A percentile compares a stretch with the other conserved stretches of the same genome.
Conservation (phyloP, 306 rosid species). For the Inga oerstediana region DNA sequence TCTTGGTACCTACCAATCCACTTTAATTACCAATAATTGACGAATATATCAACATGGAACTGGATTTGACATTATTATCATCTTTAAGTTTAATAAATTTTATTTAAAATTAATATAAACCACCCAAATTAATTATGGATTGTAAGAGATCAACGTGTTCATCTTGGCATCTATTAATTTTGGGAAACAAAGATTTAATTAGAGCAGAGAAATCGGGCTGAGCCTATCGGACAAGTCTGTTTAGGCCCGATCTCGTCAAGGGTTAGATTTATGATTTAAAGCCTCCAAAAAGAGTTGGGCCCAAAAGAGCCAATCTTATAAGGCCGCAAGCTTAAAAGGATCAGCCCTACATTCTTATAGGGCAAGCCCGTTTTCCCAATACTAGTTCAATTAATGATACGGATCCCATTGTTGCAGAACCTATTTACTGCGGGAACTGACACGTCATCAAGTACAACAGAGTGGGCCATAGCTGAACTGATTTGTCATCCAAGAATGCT, state of each 20-base stretch:
- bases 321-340: too few species aligned
- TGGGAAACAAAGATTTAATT: neutral
- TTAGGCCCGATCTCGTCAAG: too few species aligned
- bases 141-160: neutral
- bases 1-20: conserved; percentile 43
- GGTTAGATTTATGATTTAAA: too few species aligned
- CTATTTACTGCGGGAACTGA: conserved; percentile 80
- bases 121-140: neutral
- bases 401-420: conserved; percentile 35
- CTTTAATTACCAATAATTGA: neutral
- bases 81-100: neutral
- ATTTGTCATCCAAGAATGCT: conserved; percentile 53
- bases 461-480: conserved; percentile 77
- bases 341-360: too few species aligned
- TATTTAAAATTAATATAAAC: neutral
- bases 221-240: too few species aligned
- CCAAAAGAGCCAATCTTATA: too few species aligned
- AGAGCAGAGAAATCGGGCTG: too few species aligned
- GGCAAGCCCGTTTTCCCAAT: too few species aligned
- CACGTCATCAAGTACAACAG: conserved; percentile 83
- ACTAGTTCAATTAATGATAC: neutral
- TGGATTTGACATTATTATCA: neutral
- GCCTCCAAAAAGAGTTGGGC: too few species aligned
- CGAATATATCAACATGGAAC: too few species aligned
- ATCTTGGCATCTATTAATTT: neutral